Base-by-base conservation (phyloP, 108 stramenopile species). In the Chaetoceros tenuissimus region DNA sequence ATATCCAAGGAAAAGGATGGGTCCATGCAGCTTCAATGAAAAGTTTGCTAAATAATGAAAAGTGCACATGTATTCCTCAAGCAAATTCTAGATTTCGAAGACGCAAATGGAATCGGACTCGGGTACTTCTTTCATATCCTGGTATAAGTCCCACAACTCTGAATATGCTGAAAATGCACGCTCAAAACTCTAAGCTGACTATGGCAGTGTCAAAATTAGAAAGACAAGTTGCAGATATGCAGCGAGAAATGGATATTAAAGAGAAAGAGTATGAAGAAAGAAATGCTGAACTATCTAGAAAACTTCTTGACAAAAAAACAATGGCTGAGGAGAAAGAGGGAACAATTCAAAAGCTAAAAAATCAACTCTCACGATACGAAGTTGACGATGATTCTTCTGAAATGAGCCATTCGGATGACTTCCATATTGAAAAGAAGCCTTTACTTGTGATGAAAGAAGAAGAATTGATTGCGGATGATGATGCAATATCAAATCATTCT, bases 111-210 rank as follows among this genome's bases (percentile, higher is more conserved):
- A 71, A 51, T 2, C 67, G 81, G 25, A 43, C 27, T 18, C 71
- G 81, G 3, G 68, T 65, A 10, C 68, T 82, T 43, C 48, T 69
- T 0, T 78, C 78, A 28, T 82, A 82, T 48, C 77, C 77, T 13
- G 34, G 34, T 5, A 40, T 40, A 5, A 10, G 8, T 40, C 34
- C 34, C 8, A 13, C 34, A 40, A 40, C 34, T 5, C 5, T 10
- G 13, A 5, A 40, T 10, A 40, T 40, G 34, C 34, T 40, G 34
- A 13, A 40, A 40, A 40, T 40, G 34, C 5, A 40, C 13, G 34
- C 34, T 5, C 34, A 40, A 5, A 40, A 40, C 13, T 10, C 34
- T 40, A 40, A 13, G 13, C 13, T 40, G 34, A 40, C 34, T 10
- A 10, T 40, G 5, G 34, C 34, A 5, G 13, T 40, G 34, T 40